phyloP scores from a whole-genome alignment of 176 grass and related monocot genomes.

The bread wheat (Triticum aestivum) region DNA sequence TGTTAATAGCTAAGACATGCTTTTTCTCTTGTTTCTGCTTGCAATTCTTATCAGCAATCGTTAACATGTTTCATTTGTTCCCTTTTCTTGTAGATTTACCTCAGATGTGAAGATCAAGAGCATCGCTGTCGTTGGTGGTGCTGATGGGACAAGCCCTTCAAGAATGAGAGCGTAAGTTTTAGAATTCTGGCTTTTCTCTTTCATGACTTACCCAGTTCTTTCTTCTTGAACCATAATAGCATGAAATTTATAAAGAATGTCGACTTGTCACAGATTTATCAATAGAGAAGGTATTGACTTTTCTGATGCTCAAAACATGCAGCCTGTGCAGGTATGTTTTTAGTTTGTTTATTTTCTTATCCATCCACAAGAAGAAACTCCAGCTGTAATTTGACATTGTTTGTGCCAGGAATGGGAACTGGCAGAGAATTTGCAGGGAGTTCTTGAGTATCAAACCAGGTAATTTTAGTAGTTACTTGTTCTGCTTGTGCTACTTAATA shows the following conservation, averaged over 20 bases:
- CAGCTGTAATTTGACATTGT: slow-evolving; percentile 27
- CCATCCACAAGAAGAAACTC: slow-evolving; percentile 16
- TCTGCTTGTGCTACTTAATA: background rate
- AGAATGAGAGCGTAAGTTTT: slow-evolving; percentile 95
- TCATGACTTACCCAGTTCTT: background rate
- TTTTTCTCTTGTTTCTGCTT: background rate
- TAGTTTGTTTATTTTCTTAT: slow-evolving; percentile 16
- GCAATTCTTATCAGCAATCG: background rate
- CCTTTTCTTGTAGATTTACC: slow-evolving; percentile 71
- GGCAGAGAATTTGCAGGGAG: slow-evolving; percentile 87
- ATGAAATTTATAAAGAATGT: slow-evolving; percentile 23
- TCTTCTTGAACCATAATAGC: slow-evolving; percentile 9
- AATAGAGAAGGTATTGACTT: slow-evolving; percentile 98
- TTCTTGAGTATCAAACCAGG: slow-evolving; percentile 98
- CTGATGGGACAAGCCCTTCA: slow-evolving; percentile 88
- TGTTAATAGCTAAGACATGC: background rate
- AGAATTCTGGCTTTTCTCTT: background rate
- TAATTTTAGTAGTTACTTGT: slow-evolving; percentile 26
- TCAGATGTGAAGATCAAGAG: slow-evolving; percentile 98
- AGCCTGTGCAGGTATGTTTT: slow-evolving; percentile 82
- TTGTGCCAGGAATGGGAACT: slow-evolving; percentile 93
- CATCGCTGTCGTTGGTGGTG: slow-evolving; percentile 92
- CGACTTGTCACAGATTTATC: slow-evolving; percentile 72
- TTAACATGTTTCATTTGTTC: slow-evolving; percentile 25
- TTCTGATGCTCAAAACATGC: slow-evolving; percentile 95